Evolutionary conservation across 2,329 filamentous ascomycete genomes (phyloP).

Genomic region (Blumeria graminis): DNA sequence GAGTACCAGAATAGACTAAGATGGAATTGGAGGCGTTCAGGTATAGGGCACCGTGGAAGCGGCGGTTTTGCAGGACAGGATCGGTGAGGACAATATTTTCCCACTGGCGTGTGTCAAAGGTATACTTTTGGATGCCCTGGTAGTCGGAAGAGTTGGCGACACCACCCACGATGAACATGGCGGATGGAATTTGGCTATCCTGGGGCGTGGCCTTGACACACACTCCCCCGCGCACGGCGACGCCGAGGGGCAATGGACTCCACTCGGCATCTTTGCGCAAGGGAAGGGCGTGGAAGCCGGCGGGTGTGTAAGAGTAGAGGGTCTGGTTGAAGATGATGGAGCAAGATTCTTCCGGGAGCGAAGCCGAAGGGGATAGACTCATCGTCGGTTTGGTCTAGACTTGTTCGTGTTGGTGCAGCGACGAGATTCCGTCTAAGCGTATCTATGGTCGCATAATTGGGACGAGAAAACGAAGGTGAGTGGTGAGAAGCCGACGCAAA

Average conservation of each 20-base stretch:
- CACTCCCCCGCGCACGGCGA: constrained; percentile 46
- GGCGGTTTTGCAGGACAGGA: constrained; percentile 29
- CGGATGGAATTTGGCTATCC: constrained; percentile 31
- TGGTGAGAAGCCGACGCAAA: too few relatives aligned
- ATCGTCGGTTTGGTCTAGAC: constrained; percentile 5
- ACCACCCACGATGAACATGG: constrained; percentile 65
- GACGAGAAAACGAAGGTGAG: background rate
- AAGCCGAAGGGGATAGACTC: constrained; percentile 38
- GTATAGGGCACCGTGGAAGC: constrained; percentile 54
- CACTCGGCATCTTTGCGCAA: constrained; percentile 48
- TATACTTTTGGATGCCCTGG: constrained; percentile 49
- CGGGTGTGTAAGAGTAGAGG: constrained; percentile 58
- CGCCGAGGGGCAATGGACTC: constrained; percentile 38
- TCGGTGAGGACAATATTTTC: constrained; percentile 24
- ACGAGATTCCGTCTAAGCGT: background rate
- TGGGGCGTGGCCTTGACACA: constrained; percentile 48
- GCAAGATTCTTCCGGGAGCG: constrained; percentile 53
- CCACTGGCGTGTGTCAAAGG: constrained; percentile 32
- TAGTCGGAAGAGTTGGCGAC: constrained; percentile 29
- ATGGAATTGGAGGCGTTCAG: constrained; percentile 46
- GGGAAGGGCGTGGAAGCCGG: constrained; percentile 50
- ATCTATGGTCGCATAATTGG: constrained; percentile 10
- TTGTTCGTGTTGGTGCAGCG: background rate
- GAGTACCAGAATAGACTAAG: constrained; percentile 56
- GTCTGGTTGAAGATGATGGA: constrained; percentile 59